Evolutionary conservation across 805 yeast species (phyloP), one percentile per base, ranked within the genome.

Genomic region (Pichia nanzhaoensis): DNA sequence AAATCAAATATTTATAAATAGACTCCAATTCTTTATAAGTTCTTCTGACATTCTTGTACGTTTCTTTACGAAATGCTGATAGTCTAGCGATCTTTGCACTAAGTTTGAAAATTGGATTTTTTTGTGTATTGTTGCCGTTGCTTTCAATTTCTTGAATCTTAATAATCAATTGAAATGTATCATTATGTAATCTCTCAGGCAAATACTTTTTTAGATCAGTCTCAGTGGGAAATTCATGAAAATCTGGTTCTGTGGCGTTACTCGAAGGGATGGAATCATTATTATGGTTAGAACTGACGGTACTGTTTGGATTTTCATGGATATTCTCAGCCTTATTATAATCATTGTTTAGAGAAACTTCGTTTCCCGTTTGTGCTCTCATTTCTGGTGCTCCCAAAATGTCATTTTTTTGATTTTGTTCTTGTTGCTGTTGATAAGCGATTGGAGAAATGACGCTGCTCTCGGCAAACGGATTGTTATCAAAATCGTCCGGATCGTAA

Each of bases 21-120:
- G 80, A 77, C 28, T 75, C 77, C 52, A 89, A 71, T 61, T 93
- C 99, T 48, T 74, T 74, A 58, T 79, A 84, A 0, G 96, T 82
- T 47, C 97, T 76, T 53, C 95, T 78, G 14, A 91, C 68, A 45
- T 82, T 90, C 44, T 80, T 78, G 62, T 84, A 89, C 8, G 63
- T 61, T 7, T 75, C 65, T 51, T 84, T 87, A 47, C 96, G 71
- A 61, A 78, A 93, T 34, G 81, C 77, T 14, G 95, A 90, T 30
- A 90, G 66, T 36, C 84, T 86, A 10, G 56, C 55, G 21, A 67
- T 64, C 24, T 64, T 66, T 17, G 79, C 77, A 55, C 85, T 88
- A 52, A 91, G 81, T 51, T 80, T 74, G 45, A 91, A 67, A 8
- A 85, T 80, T 4, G 96, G 96, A 55, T 88, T 87, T 47, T 82